Evolutionary conservation across 192 early-diverging fungal species (phyloP).

Genomic region (Fimicolochytrium jonesii): DNA sequence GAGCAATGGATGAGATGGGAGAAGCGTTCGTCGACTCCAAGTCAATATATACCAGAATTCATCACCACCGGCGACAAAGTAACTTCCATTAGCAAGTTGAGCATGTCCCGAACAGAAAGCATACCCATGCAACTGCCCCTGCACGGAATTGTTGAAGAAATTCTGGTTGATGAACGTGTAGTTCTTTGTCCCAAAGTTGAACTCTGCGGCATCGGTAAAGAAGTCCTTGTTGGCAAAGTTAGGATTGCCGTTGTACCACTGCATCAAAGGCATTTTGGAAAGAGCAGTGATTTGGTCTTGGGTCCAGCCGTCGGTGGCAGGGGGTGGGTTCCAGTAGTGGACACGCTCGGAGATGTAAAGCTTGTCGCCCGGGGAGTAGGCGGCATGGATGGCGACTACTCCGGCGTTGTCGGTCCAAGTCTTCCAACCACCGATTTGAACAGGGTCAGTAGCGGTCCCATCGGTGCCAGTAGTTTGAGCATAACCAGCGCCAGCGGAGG

Average conservation of each 20-base stretch:
- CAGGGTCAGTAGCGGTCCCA: too few relatives aligned
- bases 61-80: constrained; percentile 10
- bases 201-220: constrained; percentile 2
- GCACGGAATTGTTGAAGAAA: neutral
- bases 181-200: neutral
- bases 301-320: neutral
- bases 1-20: neutral
- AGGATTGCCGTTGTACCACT: neutral
- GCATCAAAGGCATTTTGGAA: neutral
- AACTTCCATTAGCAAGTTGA: neutral
- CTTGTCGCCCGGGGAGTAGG: neutral
- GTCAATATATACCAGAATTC: neutral
- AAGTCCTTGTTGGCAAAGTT: neutral
- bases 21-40: neutral
- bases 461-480: too few relatives aligned
- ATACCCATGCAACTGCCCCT: neutral
- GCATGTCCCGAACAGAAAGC: neutral
- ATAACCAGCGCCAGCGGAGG: too few relatives aligned
- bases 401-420: too few relatives aligned
- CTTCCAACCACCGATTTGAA: too few relatives aligned
- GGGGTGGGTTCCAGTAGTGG: neutral
- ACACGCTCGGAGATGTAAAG: neutral
- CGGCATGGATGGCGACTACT: too few relatives aligned
- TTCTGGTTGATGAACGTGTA: neutral
- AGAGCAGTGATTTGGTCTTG: neutral